Evolutionary conservation across 305 asterid genomes (phyloP), one percentile per base, ranked within the genome.

Genomic region (Andrographis paniculata): DNA sequence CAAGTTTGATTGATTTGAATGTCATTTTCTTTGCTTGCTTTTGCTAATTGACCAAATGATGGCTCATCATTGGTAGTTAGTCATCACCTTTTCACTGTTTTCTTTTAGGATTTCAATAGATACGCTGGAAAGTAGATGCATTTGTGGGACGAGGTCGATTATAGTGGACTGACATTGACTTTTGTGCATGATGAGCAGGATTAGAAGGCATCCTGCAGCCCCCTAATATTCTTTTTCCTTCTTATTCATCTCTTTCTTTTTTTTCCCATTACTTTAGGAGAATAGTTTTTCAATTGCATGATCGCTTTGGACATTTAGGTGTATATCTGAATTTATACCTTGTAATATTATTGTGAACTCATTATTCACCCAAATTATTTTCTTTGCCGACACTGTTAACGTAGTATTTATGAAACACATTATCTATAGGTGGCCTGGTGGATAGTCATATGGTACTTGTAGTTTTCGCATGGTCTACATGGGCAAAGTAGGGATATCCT

Each of bases 1-100:
- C 55, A 42, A 53, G 48, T 61, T 57, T 65, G 66, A 62, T 68
- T 74, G 68, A 66, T 72, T 55, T 61, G 58, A 57, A 56, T 59
- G 52, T 59, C 61, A 53, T 62, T 63, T 37, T 64, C 45, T 64
- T 46, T 64, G 55, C 53, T 31, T 63, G 64, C 68, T 75, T 61
- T 75, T 48, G 58, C 47, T 61, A 71, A 72, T 80, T 80, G 85
- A 80, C 87, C 75, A 53, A 78, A 80, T 80, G 68, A 87, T 87
- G 77, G 58, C 63, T 63, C 44, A 57, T 62, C 69, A 63, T 74
- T 65, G 60, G 45, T 62, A 51, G 49, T 48, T 49, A 37, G 5
- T 13, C 42, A 14, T 12, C 42, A 14, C 41, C 58, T 55, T 41
- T 61, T 20, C 61, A 69, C 78, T 77, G 30, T 64, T 74, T 63